Percentiles rank a stretch among this genome's conserved stretches.
Conservation (phyloP, 192 early-diverging fungal genomes). For the Coemansia sp. region DNA sequence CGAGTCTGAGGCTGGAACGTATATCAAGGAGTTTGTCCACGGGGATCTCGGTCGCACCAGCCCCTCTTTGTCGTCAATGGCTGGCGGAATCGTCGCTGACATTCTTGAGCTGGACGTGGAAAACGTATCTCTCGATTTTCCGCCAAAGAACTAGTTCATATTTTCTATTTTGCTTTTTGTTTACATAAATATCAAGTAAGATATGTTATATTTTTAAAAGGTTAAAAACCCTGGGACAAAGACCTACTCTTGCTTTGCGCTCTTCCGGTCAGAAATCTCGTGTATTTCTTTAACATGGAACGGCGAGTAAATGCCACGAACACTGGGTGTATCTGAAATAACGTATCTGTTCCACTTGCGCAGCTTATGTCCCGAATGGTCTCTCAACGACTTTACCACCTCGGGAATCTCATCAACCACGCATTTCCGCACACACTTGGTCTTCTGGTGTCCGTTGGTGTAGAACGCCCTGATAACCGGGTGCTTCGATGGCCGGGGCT, state of each 20-base stretch:
- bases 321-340: constrained; percentile 73
- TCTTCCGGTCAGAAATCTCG: constrained; percentile 54
- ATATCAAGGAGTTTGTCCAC: constrained; percentile 94
- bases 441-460: constrained; percentile 56
- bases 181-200: no score
- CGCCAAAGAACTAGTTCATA: constrained; percentile 55
- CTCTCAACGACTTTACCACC: constrained; percentile 62
- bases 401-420: constrained; percentile 60
- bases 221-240: constrained; percentile 5
- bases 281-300: constrained; percentile 69
- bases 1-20: constrained; percentile 83
- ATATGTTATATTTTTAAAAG: not conserved
- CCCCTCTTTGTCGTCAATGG: constrained; percentile 67
- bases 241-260: not conserved
- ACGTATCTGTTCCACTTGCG: constrained; percentile 67
- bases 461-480: constrained; percentile 72
- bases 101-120: constrained; percentile 85
- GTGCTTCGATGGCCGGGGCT: constrained; percentile 70
- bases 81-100: constrained; percentile 61
- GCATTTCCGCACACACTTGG: constrained; percentile 67
- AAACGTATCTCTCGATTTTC: constrained; percentile 84
- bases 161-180: no score
- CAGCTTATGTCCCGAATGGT: constrained; percentile 64
- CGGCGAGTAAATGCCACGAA: constrained; percentile 82
- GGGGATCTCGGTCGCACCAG: constrained; percentile 85